Base-by-base conservation (phyloP, 768 basidiomycete species). In the Myochromella boudieri region DNA sequence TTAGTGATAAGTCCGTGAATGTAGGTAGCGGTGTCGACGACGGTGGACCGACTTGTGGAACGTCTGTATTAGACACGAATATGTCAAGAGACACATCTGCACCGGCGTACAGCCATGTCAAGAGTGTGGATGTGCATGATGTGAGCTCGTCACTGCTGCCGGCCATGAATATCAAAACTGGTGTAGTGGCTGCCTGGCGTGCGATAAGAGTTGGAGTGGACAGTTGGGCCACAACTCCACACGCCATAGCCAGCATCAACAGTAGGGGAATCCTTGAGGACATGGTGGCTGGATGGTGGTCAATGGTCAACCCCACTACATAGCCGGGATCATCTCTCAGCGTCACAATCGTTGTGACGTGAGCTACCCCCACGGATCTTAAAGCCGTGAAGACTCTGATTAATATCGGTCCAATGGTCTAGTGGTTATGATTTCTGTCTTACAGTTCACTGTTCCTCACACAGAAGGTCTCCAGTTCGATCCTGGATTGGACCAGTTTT, bases 381-480 rank as follows among this genome's bases (percentile, higher is more conserved):
- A 4, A 6, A 28, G 22, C 3, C 33, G 15, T 27, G 4, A 37
- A 20, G 1, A 11, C 3, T 9, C 6, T 6, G 1, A 21, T 9
- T 21, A 14, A 17, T 14, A 43, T 44, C 21, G 62, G 62, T 63
- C 57, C 60, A 61, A 59, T 63, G 62, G 66, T 67, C 66, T 71
- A 71, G 70, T 71, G 70, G 72, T 71, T 74, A 74, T 74, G 72
- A 74, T 74, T 64, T 66, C 64, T 66, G 64, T 64, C 63, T 66
- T 64, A 66, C 64, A 63, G 28, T 2, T 15, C 3, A 5, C 14
- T 4, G 12, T 18, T 25, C 3, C 21, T 20, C 14, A 49, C 64
- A 65, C 64, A 66, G 64, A 66, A 64, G 64, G 64, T 66, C 64
- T 61, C 64, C 62, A 62, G 64, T 66, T 66, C 64, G 64, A 66